A percentile compares a stretch with the other conserved stretches of the same genome.
Conservation (phyloP, 106 monocot species). For the Dactylorhiza incarnata region DNA sequence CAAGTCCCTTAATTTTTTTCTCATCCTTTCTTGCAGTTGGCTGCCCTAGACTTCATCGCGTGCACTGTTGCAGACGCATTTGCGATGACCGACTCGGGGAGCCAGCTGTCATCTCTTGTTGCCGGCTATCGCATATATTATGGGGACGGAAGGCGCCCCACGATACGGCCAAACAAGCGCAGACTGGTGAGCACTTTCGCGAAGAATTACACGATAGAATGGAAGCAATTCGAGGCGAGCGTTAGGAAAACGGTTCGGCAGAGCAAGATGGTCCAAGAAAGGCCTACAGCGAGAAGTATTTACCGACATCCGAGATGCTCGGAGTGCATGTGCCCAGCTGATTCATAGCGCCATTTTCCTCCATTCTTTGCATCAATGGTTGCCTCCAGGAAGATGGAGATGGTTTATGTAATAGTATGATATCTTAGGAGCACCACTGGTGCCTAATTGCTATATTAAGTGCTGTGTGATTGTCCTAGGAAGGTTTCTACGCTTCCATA, state of each 20-base stretch:
- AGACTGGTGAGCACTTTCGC: conserved; percentile 65
- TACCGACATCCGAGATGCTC: conserved; percentile 84
- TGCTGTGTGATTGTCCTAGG: background rate
- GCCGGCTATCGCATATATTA: conserved; percentile 91
- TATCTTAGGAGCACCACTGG: too few relatives aligned
- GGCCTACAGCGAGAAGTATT: conserved; percentile 76
- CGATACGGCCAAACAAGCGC: conserved; percentile 90
- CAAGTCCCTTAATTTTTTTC: background rate
- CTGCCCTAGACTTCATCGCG: conserved; percentile 91
- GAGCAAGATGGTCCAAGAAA: conserved; percentile 67
- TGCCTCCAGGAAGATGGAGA: background rate
- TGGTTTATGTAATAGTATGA: too few relatives aligned
- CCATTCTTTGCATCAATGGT: background rate
- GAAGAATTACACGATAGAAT: conserved; percentile 75
- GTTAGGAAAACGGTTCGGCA: conserved; percentile 69
- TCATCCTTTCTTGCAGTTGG: conserved; percentile 44
- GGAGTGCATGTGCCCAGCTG: conserved; percentile 79
- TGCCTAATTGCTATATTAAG: too few relatives aligned
- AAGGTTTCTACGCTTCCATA: too few relatives aligned
- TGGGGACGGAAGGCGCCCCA: conserved; percentile 60
- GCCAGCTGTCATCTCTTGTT: conserved; percentile 91
- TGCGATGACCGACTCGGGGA: conserved; percentile 96
- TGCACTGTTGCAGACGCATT: conserved; percentile 87
- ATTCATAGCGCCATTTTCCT: conserved; percentile 13
- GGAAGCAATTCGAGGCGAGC: conserved; percentile 78